These are phyloP conservation scores for Centaurea solstitialis DNA, from an alignment of 129 eudicot genomes.

Conservation along the genomic window DNA sequence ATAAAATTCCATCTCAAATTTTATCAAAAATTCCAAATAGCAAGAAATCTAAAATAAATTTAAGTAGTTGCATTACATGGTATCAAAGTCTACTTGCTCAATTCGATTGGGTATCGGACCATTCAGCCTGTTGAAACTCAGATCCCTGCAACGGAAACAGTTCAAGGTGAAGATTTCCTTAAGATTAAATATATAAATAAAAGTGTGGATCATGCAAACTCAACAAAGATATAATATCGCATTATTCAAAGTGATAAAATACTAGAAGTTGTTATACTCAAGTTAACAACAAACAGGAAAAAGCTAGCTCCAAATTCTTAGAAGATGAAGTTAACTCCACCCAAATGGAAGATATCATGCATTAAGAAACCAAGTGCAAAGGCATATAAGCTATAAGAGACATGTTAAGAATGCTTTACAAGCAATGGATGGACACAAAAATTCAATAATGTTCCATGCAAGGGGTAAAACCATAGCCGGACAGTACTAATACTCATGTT, in stretches of 20 bases:
- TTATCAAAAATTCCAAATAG: neutral
- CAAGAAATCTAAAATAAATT: neutral
- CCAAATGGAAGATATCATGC: neutral
- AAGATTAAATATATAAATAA: neutral
- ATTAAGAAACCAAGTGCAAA: neutral
- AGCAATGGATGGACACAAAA: neutral
- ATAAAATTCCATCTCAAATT: neutral
- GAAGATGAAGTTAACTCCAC: neutral
- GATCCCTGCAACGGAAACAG: constrained; percentile 53
- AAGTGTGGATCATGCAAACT: neutral
- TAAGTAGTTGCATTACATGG: constrained; percentile 48
- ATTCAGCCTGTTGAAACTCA: constrained; percentile 66
- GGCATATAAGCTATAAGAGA: neutral
- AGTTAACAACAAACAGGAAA: neutral
- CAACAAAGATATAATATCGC: neutral
- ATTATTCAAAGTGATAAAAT: neutral
- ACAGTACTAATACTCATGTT: no score
- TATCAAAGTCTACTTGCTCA: constrained; percentile 9
- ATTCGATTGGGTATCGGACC: constrained; percentile 50
- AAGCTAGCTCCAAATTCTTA: no score
- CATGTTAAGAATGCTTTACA: neutral
- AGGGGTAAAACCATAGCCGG: neutral
- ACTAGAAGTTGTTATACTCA: neutral
- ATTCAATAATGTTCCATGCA: neutral
- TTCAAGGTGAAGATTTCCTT: constrained; percentile 8